Base-by-base conservation (phyloP, 116 monocot genomes). In the Cymodocea nodosa region DNA sequence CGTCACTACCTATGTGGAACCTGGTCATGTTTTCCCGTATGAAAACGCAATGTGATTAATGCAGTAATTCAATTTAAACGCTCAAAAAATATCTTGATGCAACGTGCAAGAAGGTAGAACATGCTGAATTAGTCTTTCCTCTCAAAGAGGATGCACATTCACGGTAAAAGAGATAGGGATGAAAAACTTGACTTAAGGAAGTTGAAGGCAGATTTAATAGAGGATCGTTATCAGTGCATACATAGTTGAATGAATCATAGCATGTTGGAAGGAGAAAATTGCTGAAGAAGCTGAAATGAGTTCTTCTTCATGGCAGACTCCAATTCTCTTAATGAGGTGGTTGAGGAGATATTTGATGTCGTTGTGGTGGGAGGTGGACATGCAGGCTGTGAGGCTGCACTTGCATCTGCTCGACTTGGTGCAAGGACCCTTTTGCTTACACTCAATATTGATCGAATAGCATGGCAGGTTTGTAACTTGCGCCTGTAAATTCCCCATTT, bases 301-400 rank as follows among this genome's bases (percentile, higher is more conserved):
- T 6, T 54, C 52, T 54, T 34, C 23, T 17, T 34, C 59, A 58
- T 60, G 5, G 22, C 72, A 79, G 79, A 76, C 44, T 57, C 12
- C 35, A 75, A 63, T 59, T 23, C 53, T 50, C 23, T 53, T 59
- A 60, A 17, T 50, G 71, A 51, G 71, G n/a, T 19, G 15, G 36
- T 51, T 25, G 82, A 84, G 30, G 98, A 89, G 73, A 80, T 75
- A 58, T 98, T 82, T 74, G 98, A 98, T 73, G 98, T 98, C 23
- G 92, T 98, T 60, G 84, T 98, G n/a, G 92, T 98, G 19, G 98
- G 98, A 68, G 98, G 92, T 48, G 98, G 98, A 13, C 98, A 98
- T 72, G 98, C 92, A 34, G 98, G 98, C 19, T 98, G 98, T 73
- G 98, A 98, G 65, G 98, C 92, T 24, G 98, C 98, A 53, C 89